These are phyloP conservation scores for Cladosporium sp. DNA, from an alignment of 2,329 filamentous ascomycete species.

Conservation along the genomic window DNA sequence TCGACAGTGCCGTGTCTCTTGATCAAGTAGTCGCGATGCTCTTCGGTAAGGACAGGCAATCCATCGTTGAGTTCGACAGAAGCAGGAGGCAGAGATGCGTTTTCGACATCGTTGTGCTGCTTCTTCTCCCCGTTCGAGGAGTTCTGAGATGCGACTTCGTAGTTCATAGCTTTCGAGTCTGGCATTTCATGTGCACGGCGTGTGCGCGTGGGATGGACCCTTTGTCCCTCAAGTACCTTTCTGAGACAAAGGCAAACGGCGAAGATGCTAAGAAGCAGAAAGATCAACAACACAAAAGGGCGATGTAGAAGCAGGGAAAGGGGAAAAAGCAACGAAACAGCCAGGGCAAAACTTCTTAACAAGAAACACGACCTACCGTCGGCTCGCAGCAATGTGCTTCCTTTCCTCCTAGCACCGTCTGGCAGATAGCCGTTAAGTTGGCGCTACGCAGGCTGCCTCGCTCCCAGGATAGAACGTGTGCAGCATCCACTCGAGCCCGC, in stretches of 20 bases:
- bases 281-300: not conserved
- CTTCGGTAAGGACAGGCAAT: constrained; percentile 40
- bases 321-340: not conserved
- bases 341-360: constrained; percentile 7
- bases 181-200: not conserved
- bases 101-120: not conserved
- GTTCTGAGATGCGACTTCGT: constrained; percentile 16
- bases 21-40: constrained; percentile 54
- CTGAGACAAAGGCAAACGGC: not conserved
- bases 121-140: constrained; percentile 8
- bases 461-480: constrained; percentile 7
- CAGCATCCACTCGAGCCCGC: constrained; percentile 6
- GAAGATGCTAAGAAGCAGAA: not conserved
- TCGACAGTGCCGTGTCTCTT: constrained; percentile 55
- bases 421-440: constrained; percentile 13
- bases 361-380: constrained; percentile 5
- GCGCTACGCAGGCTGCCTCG: constrained; percentile 4
- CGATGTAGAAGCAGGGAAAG: not conserved
- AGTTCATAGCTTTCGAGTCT: not conserved
- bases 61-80: constrained; percentile 21
- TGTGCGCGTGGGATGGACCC: not conserved
- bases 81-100: not conserved
- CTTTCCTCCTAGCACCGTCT: constrained; percentile 7
- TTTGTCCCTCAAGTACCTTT: not conserved
- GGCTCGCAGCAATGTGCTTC: not conserved